Conservation (phyloP, 192 early-diverging fungal genomes). For the Nowakowskiella sp. region DNA sequence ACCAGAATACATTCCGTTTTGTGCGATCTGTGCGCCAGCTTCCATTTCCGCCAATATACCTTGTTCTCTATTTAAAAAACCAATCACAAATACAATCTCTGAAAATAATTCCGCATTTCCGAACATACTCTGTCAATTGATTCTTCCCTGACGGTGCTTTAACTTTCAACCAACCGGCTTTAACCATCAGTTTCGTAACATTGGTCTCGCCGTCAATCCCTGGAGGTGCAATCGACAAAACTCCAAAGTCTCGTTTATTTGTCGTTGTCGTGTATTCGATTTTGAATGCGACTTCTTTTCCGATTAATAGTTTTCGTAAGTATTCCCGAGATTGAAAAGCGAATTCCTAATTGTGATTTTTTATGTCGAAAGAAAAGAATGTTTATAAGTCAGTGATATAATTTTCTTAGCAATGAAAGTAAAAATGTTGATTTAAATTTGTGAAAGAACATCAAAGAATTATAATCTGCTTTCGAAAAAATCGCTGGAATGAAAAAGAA, state of each 20-base stretch:
- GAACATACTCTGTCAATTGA: constrained; percentile 26
- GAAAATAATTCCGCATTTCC: too few species aligned
- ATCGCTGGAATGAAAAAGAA: too few species aligned
- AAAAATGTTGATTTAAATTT: not conserved
- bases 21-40: constrained; percentile 56
- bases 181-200: constrained; percentile 63
- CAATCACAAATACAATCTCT: too few species aligned
- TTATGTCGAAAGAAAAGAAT: not conserved
- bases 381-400: not conserved
- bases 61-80: constrained; percentile 32
- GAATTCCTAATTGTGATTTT: constrained; percentile 59
- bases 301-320: constrained; percentile 75
- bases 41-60: constrained; percentile 50
- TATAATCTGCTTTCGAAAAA: too few species aligned
- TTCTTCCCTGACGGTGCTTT: constrained; percentile 32
- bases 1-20: constrained; percentile 72
- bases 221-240: constrained; percentile 31
- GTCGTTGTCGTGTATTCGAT: constrained; percentile 67
- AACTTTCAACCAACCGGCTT: constrained; percentile 83
- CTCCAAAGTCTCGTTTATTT: constrained; percentile 52
- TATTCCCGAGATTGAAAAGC: constrained; percentile 85
- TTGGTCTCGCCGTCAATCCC: constrained; percentile 48
- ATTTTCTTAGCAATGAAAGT: not conserved
- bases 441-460: too few species aligned
- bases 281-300: constrained; percentile 80